Evolutionary conservation across 257 asterid species (phyloP), one percentile per base, ranked within the genome.

Genomic region (Solanum appendiculatum): DNA sequence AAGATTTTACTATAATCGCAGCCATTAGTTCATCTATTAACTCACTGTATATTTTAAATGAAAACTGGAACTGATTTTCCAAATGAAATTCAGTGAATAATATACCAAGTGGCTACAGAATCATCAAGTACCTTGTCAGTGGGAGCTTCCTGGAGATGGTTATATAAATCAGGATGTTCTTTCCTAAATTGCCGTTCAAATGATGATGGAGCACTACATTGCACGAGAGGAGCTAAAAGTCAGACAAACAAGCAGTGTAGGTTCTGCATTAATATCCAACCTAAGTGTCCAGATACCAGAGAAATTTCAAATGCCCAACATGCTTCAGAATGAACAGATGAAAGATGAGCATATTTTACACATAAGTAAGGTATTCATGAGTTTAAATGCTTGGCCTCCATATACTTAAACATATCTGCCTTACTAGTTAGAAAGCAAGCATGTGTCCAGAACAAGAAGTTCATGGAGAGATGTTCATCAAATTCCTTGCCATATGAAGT

Each of bases 161-260:
- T 91, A 89, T 97, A 97, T 84, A 97, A 89, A 86, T 89, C 95
- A 83, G 98, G 98, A 89, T 86, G 90, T 86, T 97, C 96, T 88
- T 89, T 92, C 92, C 86, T 91, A 80, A 97, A 93, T 86, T 91
- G 94, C 88, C 93, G 90, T 91, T 94, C 98, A 94, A 95, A 97
- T 63, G 99, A 93, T 72, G 98, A 90, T n/a, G 99, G 98, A 8
- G 99, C 97, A 83, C 99, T 97, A 94, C 84, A 89, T 78, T 66
- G 88, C 73, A 90, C 78, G 86, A 82, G 87, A 75, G 72, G 63
- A 86, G 68, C 88, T 77, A 80, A 83, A 87, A 89, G 86, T 68
- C 46, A 44, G 83, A 56, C n/a, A 87, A 34, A 39, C 82, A 74
- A 48, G 86, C 39, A 78, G 34, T 27, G 51, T 1, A 48, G 64